Conservation (phyloP, 1,284 basidiomycete species). For the Apiotrichum sp. region DNA sequence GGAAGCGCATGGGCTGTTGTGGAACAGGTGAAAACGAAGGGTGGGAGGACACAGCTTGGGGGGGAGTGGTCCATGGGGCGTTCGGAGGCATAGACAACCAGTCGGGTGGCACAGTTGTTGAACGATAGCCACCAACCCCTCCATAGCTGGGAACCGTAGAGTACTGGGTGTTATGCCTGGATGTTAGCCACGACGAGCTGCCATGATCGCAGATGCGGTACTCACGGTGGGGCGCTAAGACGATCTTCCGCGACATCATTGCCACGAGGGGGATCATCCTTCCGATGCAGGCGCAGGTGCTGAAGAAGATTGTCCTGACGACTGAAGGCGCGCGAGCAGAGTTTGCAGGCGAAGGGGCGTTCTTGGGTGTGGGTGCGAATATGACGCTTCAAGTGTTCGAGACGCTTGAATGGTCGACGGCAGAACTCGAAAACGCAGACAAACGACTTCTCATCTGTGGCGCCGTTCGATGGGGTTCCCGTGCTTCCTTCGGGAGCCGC, state of each 20-base stretch:
- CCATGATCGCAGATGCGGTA: background rate
- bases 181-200: background rate
- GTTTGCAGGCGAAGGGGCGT: conserved; percentile 66
- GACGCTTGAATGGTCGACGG: conserved; percentile 74
- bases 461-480: conserved; percentile 8
- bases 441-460: conserved; percentile 19
- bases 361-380: conserved; percentile 84
- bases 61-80: conserved; percentile 5
- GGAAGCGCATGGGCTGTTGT: conserved; percentile 16
- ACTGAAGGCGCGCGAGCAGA: conserved; percentile 72
- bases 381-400: conserved; percentile 82
- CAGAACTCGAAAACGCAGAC: conserved; percentile 48
- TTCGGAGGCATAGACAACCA: conserved; percentile 21
- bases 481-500: conserved; percentile 8
- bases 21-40: conserved; percentile 15
- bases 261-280: conserved; percentile 23
- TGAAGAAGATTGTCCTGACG: conserved; percentile 78
- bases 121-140: conserved; percentile 11
- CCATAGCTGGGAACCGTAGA: conserved; percentile 2
- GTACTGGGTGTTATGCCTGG: conserved; percentile 7
- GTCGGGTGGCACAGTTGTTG: conserved; percentile 21
- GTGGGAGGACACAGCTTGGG: conserved; percentile 1
- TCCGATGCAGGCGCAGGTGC: conserved; percentile 68
- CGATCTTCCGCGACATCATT: conserved; percentile 15
- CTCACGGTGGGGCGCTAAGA: conserved; percentile 11